These are phyloP conservation scores for Fusarium fracticaudum DNA, from an alignment of 2,329 filamentous ascomycete genomes.

Conservation along the genomic window DNA sequence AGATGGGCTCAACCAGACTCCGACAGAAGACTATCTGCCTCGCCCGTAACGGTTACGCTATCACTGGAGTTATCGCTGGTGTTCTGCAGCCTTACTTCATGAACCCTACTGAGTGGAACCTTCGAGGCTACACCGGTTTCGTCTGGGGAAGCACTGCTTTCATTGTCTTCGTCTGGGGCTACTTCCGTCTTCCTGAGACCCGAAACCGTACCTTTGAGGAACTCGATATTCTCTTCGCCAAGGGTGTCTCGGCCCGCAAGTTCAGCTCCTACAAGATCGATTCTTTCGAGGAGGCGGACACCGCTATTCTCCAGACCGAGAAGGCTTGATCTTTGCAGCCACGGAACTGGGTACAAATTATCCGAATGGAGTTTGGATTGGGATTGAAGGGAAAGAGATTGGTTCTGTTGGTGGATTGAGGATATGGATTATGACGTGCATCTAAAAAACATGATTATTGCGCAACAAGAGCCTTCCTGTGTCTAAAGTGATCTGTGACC, in stretches of 20 bases:
- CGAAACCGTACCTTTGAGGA: conserved; percentile 62
- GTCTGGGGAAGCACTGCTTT: conserved; percentile 42
- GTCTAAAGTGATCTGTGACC: fast-evolving
- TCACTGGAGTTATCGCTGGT: conserved; percentile 35
- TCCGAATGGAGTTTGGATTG: background rate
- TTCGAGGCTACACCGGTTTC: conserved; percentile 53
- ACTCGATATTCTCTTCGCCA: conserved; percentile 62
- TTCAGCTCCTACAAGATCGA: conserved; percentile 24
- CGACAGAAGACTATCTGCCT: conserved; percentile 48
- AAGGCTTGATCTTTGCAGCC: background rate
- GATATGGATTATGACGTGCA: background rate
- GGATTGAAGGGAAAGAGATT: background rate
- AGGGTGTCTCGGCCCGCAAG: conserved; percentile 31
- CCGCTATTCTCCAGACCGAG: background rate
- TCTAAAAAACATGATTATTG: background rate
- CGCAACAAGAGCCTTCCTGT: background rate
- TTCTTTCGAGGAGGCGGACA: conserved; percentile 4
- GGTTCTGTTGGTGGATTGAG: background rate
- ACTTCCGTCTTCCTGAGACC: conserved; percentile 62
- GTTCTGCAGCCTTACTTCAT: conserved; percentile 49
- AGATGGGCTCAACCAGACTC: conserved; percentile 45
- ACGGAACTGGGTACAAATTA: fast-evolving
- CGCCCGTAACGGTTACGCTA: conserved; percentile 42
- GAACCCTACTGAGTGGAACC: conserved; percentile 51
- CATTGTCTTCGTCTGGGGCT: conserved; percentile 49